phyloP scores from a whole-genome alignment of 371 early-diverging fungal genomes.

The Mucor circinelloides region DNA sequence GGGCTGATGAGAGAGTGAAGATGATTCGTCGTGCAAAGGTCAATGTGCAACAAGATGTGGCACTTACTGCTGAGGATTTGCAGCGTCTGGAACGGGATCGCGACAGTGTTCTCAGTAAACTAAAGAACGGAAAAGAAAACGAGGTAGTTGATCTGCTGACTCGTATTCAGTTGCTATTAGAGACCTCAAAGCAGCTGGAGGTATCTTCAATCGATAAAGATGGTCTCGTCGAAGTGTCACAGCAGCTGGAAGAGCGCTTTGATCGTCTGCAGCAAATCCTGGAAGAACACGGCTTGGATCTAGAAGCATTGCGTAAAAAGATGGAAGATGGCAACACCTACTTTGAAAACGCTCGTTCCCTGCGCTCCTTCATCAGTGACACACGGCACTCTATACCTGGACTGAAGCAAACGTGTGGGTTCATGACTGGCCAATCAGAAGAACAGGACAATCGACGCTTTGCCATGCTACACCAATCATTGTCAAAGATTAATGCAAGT shows the following conservation, averaged over 20 bases:
- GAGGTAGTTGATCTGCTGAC: conserved; percentile 42
- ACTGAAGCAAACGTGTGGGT: conserved; percentile 45
- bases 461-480: conserved; percentile 21
- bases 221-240: conserved; percentile 25
- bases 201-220: conserved; percentile 23
- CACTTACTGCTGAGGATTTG: conserved; percentile 33
- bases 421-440: conserved; percentile 49
- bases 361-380: conserved; percentile 28
- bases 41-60: conserved; percentile 19
- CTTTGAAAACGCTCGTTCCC: conserved; percentile 26
- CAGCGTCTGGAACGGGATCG: conserved; percentile 34
- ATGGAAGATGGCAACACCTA: conserved; percentile 45
- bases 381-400: conserved; percentile 42
- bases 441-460: conserved; percentile 41
- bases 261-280: conserved; percentile 35
- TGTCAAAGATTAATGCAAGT: conserved; percentile 14
- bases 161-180: conserved; percentile 31
- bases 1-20: conserved; percentile 43
- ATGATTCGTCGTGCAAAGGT: conserved; percentile 27
- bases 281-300: conserved; percentile 28
- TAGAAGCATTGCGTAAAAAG: conserved; percentile 30
- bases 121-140: conserved; percentile 39
- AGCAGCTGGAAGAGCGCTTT: conserved; percentile 33
- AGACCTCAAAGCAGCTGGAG: conserved; percentile 19
- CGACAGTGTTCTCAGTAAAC: conserved; percentile 16